Base-by-base conservation (phyloP, 306 rosid genomes). In the Nissolia schottii region DNA sequence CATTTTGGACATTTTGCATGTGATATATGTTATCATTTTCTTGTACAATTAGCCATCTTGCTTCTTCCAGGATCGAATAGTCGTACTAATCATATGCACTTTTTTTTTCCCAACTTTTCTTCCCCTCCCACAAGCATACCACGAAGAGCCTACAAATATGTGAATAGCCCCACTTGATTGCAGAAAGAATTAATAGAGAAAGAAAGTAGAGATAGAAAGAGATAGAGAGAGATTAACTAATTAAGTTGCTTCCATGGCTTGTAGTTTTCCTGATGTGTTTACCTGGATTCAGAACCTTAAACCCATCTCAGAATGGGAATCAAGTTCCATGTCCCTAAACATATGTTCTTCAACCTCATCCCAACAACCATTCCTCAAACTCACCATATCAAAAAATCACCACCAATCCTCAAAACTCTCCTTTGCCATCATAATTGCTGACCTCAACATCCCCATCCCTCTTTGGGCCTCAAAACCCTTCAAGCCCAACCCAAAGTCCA, bases 391-490 rank as follows among this genome's bases (percentile, higher is more conserved):
- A 28, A 89, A 85, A 71, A 72, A 29, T 27, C 80, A 32, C 31
- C 80, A 37, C 7, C 83, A 83, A 60, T 64, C 85, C 60, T 32
- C 80, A 64, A 75, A 79, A 24, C 78, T 89, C 45, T 74, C 63
- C 60, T 76, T 91, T 48, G 58, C 82, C 11, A 79, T 94, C n/a
- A 31, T n/a, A n/a, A n/a, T 77, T 6, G 96, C 94, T 31, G 84
- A 89, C 37, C 77, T 77, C 53, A 85, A 76, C 46, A 69, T 81
- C 69, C 90, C 92, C 0, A 28, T 94, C 72, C 78, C 85, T 64
- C 91, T 94, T 51, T 91, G 97, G 97, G 84, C 85, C 77, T 89
- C 97, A 66, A 88, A 87, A 51, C 92, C 89, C 37, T 73, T 93
- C 53, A 89, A 81, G 9, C 74, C 71, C 31, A 80, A 16, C 79